Evolutionary conservation across 305 asterid genomes (phyloP).

Genomic region (Euphrasia arctica): DNA sequence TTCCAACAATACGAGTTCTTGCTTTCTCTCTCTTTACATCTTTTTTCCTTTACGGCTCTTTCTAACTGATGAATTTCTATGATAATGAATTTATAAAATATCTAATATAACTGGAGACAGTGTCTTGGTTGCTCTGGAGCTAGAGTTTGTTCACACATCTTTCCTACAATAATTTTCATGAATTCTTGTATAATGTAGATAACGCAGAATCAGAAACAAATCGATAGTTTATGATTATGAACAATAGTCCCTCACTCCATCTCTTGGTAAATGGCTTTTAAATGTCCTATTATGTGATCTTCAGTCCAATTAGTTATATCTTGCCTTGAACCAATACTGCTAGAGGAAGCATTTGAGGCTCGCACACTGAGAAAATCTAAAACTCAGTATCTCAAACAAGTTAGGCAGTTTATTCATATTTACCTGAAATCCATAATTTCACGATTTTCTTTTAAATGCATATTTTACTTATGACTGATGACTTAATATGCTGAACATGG

Average conservation of each 20-base stretch:
- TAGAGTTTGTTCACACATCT: not conserved
- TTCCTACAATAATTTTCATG: slow-evolving; percentile 7
- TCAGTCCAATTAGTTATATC: not conserved
- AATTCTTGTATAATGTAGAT: not conserved
- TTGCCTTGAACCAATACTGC: not conserved
- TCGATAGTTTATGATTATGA: slow-evolving; percentile 1
- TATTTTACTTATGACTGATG: not conserved
- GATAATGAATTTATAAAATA: not conserved
- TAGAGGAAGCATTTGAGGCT: not conserved
- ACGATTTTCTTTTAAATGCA: not conserved
- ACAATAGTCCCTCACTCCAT: not conserved
- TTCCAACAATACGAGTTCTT: not conserved
- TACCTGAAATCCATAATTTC: not conserved
- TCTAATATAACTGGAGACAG: not conserved
- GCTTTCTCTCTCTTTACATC: not conserved
- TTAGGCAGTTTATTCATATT: slow-evolving; percentile 1
- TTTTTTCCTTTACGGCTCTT: slow-evolving; percentile 8
- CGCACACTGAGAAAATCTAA: not conserved
- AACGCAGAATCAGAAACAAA: not conserved
- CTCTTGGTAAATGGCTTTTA: slow-evolving; percentile 1
- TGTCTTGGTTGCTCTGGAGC: slow-evolving; percentile 7
- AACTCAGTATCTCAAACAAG: not conserved
- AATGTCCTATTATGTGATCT: not conserved
- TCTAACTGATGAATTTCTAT: slow-evolving; percentile 6
- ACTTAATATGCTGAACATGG: not conserved